phyloP scores from a whole-genome alignment of 2,329 filamentous ascomycete species.

The Beauveria asiatica region DNA sequence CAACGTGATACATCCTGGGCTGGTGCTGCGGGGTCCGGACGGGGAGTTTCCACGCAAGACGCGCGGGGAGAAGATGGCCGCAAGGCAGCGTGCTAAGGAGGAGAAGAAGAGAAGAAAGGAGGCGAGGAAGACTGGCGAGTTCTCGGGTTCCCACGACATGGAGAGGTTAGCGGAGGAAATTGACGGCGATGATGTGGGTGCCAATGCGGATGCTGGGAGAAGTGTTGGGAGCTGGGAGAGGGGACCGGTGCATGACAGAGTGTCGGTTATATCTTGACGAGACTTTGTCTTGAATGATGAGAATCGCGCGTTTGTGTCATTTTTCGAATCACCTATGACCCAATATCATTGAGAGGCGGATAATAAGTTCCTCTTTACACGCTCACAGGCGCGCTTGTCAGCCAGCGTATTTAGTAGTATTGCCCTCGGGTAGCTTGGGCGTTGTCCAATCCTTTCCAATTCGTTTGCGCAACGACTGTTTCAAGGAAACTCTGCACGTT shows the following conservation, averaged over 20 bases:
- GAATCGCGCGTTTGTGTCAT: too few species aligned
- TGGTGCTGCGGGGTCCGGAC: conserved; percentile 34
- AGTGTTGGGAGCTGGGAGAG: background rate
- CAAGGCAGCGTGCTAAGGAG: conserved; percentile 28
- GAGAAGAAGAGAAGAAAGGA: conserved; percentile 18
- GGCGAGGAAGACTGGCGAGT: conserved; percentile 18
- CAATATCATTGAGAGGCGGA: too few species aligned
- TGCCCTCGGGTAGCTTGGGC: too few species aligned
- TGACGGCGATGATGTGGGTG: background rate
- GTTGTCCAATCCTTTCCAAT: too few species aligned
- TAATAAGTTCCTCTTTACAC: too few species aligned
- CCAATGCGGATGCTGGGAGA: background rate
- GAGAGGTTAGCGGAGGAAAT: background rate
- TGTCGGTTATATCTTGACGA: background rate
- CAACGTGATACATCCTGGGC: conserved; percentile 39
- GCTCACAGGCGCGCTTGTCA: too few species aligned
- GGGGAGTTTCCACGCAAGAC: conserved; percentile 35
- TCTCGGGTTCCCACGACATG: background rate
- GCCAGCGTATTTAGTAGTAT: too few species aligned
- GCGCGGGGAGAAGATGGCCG: conserved; percentile 36
- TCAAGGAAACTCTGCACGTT: too few species aligned
- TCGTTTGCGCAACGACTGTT: too few species aligned
- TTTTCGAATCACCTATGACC: too few species aligned
- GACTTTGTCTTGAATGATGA: too few species aligned
- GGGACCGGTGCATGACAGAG: background rate